Evolutionary conservation across 106 monocot species (phyloP).

Genomic region (Apostasia ramifera): DNA sequence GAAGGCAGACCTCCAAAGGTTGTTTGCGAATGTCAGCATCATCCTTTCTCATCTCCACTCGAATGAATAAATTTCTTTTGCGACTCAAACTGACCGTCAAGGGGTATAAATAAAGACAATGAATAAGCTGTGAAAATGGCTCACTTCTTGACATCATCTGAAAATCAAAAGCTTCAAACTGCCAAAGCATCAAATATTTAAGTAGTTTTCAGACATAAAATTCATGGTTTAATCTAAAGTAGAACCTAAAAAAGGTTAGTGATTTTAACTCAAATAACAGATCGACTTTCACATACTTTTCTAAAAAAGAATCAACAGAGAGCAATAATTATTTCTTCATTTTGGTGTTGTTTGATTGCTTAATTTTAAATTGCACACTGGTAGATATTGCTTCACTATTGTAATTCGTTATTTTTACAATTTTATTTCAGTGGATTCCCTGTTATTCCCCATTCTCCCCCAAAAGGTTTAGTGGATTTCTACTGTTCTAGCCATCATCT

Average conservation of each 20-base stretch:
- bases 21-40: slow-evolving; percentile 71
- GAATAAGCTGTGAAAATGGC: slow-evolving; percentile 84
- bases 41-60: slow-evolving; percentile 89
- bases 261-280: not conserved
- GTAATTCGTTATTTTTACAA: too few species aligned
- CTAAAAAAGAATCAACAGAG: too few species aligned
- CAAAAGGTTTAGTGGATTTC: too few species aligned
- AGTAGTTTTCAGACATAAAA: not conserved
- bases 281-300: too few species aligned
- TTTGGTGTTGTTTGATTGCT: too few species aligned
- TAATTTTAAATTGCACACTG: too few species aligned
- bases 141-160: slow-evolving; percentile 81
- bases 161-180: slow-evolving; percentile 96
- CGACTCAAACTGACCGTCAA: slow-evolving; percentile 84
- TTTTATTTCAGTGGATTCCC: too few species aligned
- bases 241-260: not conserved
- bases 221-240: not conserved
- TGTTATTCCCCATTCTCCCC: too few species aligned
- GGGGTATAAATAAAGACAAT: slow-evolving; percentile 88
- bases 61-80: slow-evolving; percentile 90
- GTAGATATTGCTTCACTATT: too few species aligned
- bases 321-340: too few species aligned
- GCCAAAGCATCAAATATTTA: slow-evolving; percentile 26
- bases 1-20: slow-evolving; percentile 67
- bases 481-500: too few species aligned